Percentiles rank a stretch among this genome's conserved stretches.
Evolutionary conservation across 768 basidiomycete genomes (phyloP).

Genomic region (Sarcomyxa edulis): DNA sequence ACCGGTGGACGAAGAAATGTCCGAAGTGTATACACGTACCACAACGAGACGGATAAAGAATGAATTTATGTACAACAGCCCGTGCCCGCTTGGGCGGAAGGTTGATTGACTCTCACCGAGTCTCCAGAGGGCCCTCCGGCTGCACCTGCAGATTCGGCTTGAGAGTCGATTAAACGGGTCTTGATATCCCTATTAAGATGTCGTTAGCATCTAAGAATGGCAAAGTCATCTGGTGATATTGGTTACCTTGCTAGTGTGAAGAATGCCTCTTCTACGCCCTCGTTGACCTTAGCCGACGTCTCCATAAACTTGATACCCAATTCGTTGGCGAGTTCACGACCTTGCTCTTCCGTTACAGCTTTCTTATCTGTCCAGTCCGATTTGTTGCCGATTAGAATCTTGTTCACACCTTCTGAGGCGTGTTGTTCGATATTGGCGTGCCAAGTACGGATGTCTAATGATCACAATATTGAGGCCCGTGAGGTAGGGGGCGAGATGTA

Average conservation of each 20-base stretch:
- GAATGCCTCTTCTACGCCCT: constrained; percentile 98
- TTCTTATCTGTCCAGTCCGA: constrained; percentile 98
- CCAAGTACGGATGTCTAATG: constrained; percentile 94
- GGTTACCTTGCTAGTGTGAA: constrained; percentile 91
- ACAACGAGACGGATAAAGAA: neutral
- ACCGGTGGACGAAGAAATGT: too few relatives aligned
- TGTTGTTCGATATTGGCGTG: constrained; percentile 97
- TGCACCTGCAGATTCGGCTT: constrained; percentile 54
- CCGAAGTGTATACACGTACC: too few relatives aligned
- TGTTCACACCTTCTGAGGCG: constrained; percentile 98
- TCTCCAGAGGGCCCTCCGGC: constrained; percentile 34
- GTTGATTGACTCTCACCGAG: constrained; percentile 64
- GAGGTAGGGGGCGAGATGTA: constrained; percentile 5
- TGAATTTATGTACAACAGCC: constrained; percentile 48
- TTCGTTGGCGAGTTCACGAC: constrained; percentile 87
- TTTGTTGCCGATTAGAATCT: constrained; percentile 98
- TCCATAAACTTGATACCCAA: constrained; percentile 97
- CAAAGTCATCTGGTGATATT: constrained; percentile 1
- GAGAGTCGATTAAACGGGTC: constrained; percentile 92
- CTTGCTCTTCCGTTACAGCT: constrained; percentile 87
- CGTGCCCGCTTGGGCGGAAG: constrained; percentile 33
- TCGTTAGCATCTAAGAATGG: constrained; percentile 1
- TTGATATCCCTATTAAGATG: constrained; percentile 79
- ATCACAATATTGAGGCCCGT: neutral
- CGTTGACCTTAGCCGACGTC: constrained; percentile 95